Evolutionary conservation across 768 basidiomycete genomes (phyloP), one percentile per base, ranked within the genome.

Genomic region (Suillus spraguei): DNA sequence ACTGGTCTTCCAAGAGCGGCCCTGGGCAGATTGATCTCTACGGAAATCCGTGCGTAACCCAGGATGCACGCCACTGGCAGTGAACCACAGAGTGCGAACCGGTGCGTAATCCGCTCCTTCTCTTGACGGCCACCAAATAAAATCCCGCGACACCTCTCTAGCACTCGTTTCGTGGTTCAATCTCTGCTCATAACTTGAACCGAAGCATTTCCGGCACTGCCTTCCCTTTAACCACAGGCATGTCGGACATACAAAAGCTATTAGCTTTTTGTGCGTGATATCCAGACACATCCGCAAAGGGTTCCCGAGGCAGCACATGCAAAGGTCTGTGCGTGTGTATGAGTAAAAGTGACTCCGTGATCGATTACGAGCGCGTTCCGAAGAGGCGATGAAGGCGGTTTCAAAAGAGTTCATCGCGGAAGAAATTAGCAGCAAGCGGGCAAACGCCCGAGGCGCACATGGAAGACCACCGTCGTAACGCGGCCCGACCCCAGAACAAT

Each of bases 291-390:
- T 64, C 11, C 56, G 11, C 71, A 72, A 72, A 69, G 79, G 83
- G 82, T 71, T 81, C 83, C 84, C 82, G 80, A 85, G 83, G 79
- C 73, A 70, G 77, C 69, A 76, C 84, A 81, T 72, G 78, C 80
- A 73, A 69, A 77, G 78, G 77, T 77, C 75, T 82, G 84, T 82
- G 33, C 63, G 83, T 80, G 54, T 63, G 69, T 60, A 55, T 60
- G 59, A 53, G 63, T 58, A 46, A 55, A 67, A 63, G 36, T 55
- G 60, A 66, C 64, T 62, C 64, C 59, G 62, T 64, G 64, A 60
- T 62, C 72, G 68, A 69, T 60, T 64, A 70, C 69, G 67, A 63
- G 71, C 71, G 79, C 85, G 73, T 85, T 83, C 86, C 80, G 86
- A 72, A 86, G 82, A 81, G 60, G 80, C 81, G 79, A 78, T 81